Evolutionary conservation across 2,329 filamentous ascomycete species (phyloP), one percentile per base, ranked within the genome.

Genomic region (Ophiocordyceps camponoti-floridani): DNA sequence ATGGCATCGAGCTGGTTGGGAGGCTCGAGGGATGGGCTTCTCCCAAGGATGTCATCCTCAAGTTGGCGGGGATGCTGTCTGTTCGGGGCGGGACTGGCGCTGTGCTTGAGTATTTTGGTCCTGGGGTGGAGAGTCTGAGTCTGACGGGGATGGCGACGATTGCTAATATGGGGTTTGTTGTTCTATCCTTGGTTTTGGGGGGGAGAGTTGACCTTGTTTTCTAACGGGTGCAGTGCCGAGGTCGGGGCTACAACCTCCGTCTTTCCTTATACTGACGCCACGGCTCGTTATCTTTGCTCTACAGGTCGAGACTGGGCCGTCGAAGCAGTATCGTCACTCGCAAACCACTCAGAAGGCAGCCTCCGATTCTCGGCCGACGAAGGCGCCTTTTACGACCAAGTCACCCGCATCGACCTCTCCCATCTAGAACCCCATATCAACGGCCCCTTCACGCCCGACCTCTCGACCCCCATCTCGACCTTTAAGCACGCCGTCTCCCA

Each of bases 341-440:
- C 63, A 79, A 61, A 60, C 64, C 65, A 71, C 55, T 62, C 71
- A 38, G n/a, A 38, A 9, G 33, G 33, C 7, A 16, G 56, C 58
- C 80, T 64, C 69, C 72, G 80, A 14, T 76, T 98, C 51, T 70
- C 70, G 48, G 84, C 91, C 33, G 91, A 98, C 57, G 68, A 77
- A 40, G 80, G 76, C 49, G 88, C 84, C 48, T 72, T 88, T 56
- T 98, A 95, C 62, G 91, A 98, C 62, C 76, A 94, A 62, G 64
- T 93, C 44, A 84, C 98, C 55, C 83, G 82, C 46, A 94, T 98
- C 59, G 75, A 98, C 66, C 75, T 98, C 33, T 89, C 84, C 3
- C 77, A 77, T 49, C 77, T 96, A 19, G 91, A 98, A 65, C 91
- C 91, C 14, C 84, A 95, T 61, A 86, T 98, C 66, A 98, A 96